Evolutionary conservation across 768 basidiomycete species (phyloP).

Genomic region (Mycena epipterygia): DNA sequence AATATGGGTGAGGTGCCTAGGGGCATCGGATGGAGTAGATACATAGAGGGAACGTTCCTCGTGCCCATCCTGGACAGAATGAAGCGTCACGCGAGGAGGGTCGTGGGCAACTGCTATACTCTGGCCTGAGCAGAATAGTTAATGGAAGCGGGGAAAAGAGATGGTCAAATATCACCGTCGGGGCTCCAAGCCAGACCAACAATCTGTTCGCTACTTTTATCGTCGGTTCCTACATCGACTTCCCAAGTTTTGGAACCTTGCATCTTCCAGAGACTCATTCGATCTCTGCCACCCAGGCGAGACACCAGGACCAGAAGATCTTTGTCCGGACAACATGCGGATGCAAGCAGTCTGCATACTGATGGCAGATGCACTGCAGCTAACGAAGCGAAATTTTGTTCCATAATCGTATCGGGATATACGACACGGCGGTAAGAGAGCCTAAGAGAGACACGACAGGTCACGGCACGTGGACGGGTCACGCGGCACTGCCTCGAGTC

Average conservation of each 20-base stretch:
- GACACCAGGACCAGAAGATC: conserved; percentile 80
- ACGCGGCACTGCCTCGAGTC: too few species aligned
- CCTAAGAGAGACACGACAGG: background rate
- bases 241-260: conserved; percentile 89
- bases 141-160: conserved; percentile 24
- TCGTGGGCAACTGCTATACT: conserved; percentile 80
- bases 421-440: background rate
- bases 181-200: conserved; percentile 85
- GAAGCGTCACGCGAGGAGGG: conserved; percentile 76
- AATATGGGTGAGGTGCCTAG: conserved; percentile 59
- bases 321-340: conserved; percentile 89
- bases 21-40: conserved; percentile 35
- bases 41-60: conserved; percentile 64
- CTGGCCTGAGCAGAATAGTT: conserved; percentile 59
- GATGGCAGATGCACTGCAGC: conserved; percentile 69
- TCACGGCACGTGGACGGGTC: background rate
- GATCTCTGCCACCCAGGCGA: conserved; percentile 75
- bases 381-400: conserved; percentile 69
- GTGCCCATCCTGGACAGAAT: conserved; percentile 84
- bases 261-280: conserved; percentile 84
- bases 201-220: conserved; percentile 62
- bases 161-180: conserved; percentile 65
- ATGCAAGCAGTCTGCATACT: conserved; percentile 67
- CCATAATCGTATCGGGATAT: background rate
- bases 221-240: conserved; percentile 68